These are phyloP conservation scores for Neofusicoccum parvum DNA, from an alignment of 2,329 filamentous ascomycete species.

Conservation along the genomic window DNA sequence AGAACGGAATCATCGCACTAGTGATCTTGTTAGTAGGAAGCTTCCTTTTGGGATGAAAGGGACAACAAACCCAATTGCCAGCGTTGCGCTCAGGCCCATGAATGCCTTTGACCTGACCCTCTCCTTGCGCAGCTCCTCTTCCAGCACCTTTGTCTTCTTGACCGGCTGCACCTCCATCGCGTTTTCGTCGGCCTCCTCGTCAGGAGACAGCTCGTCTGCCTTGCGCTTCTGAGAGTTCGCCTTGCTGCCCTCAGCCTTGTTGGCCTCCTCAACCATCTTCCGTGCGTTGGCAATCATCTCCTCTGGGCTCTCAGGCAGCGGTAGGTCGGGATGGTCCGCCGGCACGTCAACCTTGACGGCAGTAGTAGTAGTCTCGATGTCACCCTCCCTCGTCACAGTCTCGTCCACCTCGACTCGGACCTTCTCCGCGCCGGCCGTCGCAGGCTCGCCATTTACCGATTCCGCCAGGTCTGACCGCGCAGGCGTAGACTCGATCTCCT, in stretches of 20 bases:
- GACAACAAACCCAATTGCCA: constrained; percentile 82
- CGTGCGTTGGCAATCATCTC: constrained; percentile 85
- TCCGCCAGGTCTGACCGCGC: constrained; percentile 37
- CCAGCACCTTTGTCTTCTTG: constrained; percentile 75
- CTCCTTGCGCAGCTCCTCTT: constrained; percentile 80
- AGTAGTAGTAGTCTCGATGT: constrained; percentile 69
- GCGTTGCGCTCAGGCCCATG: constrained; percentile 80
- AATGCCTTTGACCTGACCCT: constrained; percentile 83
- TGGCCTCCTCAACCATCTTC: constrained; percentile 79
- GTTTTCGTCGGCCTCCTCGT: constrained; percentile 47
- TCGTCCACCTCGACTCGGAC: constrained; percentile 73
- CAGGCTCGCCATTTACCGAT: constrained; percentile 49
- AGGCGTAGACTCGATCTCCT: constrained; percentile 33
- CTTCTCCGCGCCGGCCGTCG: constrained; percentile 48
- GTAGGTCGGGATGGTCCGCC: constrained; percentile 64
- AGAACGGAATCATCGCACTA: constrained; percentile 20
- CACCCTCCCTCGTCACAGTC: constrained; percentile 59
- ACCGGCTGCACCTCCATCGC: constrained; percentile 49
- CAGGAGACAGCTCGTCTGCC: constrained; percentile 62
- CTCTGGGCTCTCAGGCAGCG: constrained; percentile 74
- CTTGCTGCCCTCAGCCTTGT: constrained; percentile 50
- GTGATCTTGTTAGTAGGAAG: neutral
- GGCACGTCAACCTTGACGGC: constrained; percentile 78
- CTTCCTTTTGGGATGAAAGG: neutral
- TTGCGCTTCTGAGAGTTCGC: constrained; percentile 39